A percentile compares a stretch with the other conserved stretches of the same genome.
Evolutionary conservation across 2,329 filamentous ascomycete species (phyloP).

Genomic region (Pleurostoma richardsiae): DNA sequence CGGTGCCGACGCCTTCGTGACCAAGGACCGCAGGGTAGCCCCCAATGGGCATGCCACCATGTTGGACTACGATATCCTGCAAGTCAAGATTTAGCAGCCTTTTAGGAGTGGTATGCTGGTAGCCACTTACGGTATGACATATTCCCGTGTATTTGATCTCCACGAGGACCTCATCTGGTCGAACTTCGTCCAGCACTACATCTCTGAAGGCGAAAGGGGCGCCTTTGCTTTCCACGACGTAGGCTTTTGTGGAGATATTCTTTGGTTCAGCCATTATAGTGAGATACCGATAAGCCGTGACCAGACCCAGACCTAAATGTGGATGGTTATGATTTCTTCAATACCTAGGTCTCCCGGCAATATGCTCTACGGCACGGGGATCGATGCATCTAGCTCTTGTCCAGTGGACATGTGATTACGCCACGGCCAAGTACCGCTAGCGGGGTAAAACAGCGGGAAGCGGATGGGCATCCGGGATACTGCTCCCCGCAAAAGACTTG

Average conservation of each 20-base stretch:
- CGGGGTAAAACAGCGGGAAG: too few relatives aligned
- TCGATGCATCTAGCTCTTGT: too few relatives aligned
- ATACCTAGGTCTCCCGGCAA: too few relatives aligned
- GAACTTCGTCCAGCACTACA: constrained; percentile 5
- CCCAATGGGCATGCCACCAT: constrained; percentile 14
- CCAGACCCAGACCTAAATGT: too few relatives aligned
- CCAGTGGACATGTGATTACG: too few relatives aligned
- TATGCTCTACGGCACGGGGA: too few relatives aligned
- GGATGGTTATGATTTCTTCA: too few relatives aligned
- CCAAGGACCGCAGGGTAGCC: constrained; percentile 20
- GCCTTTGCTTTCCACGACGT: constrained; percentile 3
- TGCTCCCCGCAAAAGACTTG: too few relatives aligned
- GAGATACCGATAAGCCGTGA: too few relatives aligned
- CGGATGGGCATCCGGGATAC: too few relatives aligned
- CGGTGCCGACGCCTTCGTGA: constrained; percentile 18
- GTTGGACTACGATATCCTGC: constrained; percentile 19
- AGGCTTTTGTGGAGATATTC: constrained; percentile 7
- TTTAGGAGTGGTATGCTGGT: constrained; percentile 12
- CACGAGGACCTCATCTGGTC: constrained; percentile 7
- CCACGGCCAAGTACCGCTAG: too few relatives aligned
- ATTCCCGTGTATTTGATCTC: constrained; percentile 8
- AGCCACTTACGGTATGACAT: constrained; percentile 1
- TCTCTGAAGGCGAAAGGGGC: constrained; percentile 4
- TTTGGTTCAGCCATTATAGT: too few relatives aligned
- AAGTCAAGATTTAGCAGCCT: constrained; percentile 1